These are phyloP conservation scores for Mytilinidion resinicola DNA, from an alignment of 495 filamentous ascomycete species.

Conservation along the genomic window DNA sequence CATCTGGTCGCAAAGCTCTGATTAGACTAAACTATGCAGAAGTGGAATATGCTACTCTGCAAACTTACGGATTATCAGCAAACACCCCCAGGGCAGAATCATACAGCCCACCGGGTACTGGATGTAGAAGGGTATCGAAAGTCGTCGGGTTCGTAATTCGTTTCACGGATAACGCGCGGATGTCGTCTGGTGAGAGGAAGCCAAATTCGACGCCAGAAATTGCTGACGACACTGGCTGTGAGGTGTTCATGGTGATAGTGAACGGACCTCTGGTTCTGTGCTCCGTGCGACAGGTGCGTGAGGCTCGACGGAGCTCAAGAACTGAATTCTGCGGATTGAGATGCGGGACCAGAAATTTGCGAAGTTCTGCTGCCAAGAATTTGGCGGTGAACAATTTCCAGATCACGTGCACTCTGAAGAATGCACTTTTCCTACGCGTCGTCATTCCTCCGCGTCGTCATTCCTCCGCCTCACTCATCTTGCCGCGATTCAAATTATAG, in stretches of 20 bases:
- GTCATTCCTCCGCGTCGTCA: too few species aligned
- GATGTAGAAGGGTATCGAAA: conserved; percentile 81
- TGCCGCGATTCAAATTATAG: too few species aligned
- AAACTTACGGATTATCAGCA: conserved; percentile 67
- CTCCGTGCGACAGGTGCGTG: too few species aligned
- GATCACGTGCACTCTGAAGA: too few species aligned
- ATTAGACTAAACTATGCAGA: background rate
- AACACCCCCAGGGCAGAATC: conserved; percentile 91
- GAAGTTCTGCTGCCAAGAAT: too few species aligned
- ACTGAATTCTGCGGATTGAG: too few species aligned
- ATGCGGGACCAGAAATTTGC: too few species aligned
- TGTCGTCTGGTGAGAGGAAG: conserved; percentile 71
- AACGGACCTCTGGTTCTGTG: too few species aligned
- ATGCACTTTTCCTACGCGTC: too few species aligned
- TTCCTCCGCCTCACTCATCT: too few species aligned
- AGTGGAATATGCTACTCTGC: background rate
- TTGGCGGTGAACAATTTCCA: too few species aligned
- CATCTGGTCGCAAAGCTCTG: conserved; percentile 50
- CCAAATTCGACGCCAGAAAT: conserved; percentile 87
- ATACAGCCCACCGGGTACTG: conserved; percentile 82
- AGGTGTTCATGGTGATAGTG: conserved; percentile 60
- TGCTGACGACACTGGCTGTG: conserved; percentile 77
- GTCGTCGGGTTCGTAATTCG: conserved; percentile 83
- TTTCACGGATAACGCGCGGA: conserved; percentile 84
- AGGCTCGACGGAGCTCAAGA: too few species aligned